Evolutionary conservation across 345 rosid species (phyloP), one percentile per base, ranked within the genome.

Genomic region (Reutealis trisperma): DNA sequence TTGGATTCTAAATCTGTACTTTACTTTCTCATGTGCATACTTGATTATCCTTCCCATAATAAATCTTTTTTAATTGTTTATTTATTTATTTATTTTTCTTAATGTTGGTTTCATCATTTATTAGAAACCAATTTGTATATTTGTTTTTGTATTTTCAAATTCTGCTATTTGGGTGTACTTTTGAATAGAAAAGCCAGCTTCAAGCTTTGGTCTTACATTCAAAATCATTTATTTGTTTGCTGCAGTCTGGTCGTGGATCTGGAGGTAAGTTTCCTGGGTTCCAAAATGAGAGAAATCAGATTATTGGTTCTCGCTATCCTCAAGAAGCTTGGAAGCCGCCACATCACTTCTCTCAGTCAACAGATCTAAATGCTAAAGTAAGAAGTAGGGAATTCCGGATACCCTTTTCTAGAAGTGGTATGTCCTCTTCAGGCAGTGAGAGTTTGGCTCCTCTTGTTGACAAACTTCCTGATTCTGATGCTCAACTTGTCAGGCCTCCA

Each of bases 261-360:
- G 72, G 75, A n/a, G 69, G 51, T 65, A 86, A 62, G 59, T 9
- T 75, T 14, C 66, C 87, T 70, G 79, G 80, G 47, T 68, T 83
- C 79, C 87, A 74, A 61, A 63, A 70, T 22, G 82, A 83, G 67
- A 71, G 80, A 77, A 77, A 71, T 77, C 87, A 79, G 67, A 77
- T 70, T 60, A 41, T 63, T 63, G 84, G 77, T 52, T 73, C 89
- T 55, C 72, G 12, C 21, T 78, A 85, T 78, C 75, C 85, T 82
- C 87, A 69, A 79, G 94, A 89, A 71, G 76, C 82, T 64, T 78
- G 89, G 93, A 88, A 77, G 79, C 69, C 81, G 67, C 76, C 85
- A 5, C 81, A 79, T 63, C 80, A 77, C 76, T 78, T 77, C 21
- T 68, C 88, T 55, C 91, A 80, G 81, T 76, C 88, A 71, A 83